Evolutionary conservation across 2,329 filamentous ascomycete species (phyloP), one percentile per base, ranked within the genome.

Genomic region (Hortaea sp.): DNA sequence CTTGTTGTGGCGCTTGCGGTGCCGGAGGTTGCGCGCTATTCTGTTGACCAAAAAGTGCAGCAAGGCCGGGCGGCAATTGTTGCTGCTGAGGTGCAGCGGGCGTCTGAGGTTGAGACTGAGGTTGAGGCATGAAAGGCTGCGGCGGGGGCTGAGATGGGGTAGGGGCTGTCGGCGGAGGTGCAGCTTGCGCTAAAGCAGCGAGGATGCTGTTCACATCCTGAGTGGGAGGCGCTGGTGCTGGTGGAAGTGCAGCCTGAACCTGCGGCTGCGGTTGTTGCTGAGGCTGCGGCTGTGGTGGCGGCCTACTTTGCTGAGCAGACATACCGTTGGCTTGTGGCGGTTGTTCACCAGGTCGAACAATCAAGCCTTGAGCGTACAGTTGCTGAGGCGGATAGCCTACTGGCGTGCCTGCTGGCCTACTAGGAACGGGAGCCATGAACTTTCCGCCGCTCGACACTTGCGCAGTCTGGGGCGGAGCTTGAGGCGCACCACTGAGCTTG

Each of bases 401-500:
- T 9, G 61, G 61, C 13, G 61, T 61, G 41, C 49, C 29, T 5
- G 56, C 29, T 11, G 60, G 57, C 49, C 59, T 52, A 42, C 53
- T 63, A 32, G 57, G 58, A 32, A 55, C 46, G 2, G 59, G 58
- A 41, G 61, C 58, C 47, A 44, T 53, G 46, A 58, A 61, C 46
- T 61, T 63, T 46, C 57, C 57, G 46, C 51, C 53, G 13, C 49
- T 49, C 43, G 53, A 40, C 20, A 52, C 55, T 40, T 44, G 51
- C 43, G 49, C 51, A 20, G 49, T 37, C 28, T 51, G 41, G 10
- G 48, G 20, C 5, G 45, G 30, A 30, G 46, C 39, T 13, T 49
- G 46, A 32, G 42, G 43, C 31, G 46, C 28, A 38, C 51, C 50
- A 44, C 50, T 55, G 20, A 63, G 52, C 55, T 57, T 89, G 63